Evolutionary conservation across 2,329 filamentous ascomycete genomes (phyloP).

Genomic region (Aspergillus amoenus): DNA sequence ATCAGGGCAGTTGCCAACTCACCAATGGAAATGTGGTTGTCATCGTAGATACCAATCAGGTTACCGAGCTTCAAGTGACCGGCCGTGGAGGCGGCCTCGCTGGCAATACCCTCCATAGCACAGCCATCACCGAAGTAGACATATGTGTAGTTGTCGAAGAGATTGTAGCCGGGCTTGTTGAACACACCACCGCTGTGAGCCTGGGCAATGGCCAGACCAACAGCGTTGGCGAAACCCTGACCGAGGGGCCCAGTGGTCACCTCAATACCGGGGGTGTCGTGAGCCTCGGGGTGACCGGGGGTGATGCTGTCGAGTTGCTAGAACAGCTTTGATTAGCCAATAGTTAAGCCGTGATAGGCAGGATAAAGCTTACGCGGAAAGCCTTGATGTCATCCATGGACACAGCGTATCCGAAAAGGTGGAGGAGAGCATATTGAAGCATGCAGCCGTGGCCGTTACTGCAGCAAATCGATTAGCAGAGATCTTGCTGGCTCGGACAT

Average conservation of each 20-base stretch:
- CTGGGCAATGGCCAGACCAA: conserved; percentile 96
- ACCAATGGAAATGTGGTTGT: conserved; percentile 93
- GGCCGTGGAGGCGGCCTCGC: conserved; percentile 86
- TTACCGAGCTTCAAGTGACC: conserved; percentile 98
- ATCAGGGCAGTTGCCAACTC: conserved; percentile 25
- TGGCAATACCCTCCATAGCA: conserved; percentile 96
- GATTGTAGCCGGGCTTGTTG: conserved; percentile 92
- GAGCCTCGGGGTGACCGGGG: conserved; percentile 92
- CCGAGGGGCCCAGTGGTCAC: conserved; percentile 97
- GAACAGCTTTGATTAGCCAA: conserved; percentile 2
- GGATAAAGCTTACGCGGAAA: conserved; percentile 75
- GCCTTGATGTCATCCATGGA: conserved; percentile 88
- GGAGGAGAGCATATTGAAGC: conserved; percentile 97
- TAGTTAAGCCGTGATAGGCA: not conserved
- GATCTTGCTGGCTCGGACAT: not conserved
- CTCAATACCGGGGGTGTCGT: conserved; percentile 95
- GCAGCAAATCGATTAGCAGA: conserved; percentile 17
- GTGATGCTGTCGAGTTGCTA: conserved; percentile 76
- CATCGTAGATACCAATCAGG: conserved; percentile 94
- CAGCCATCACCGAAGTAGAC: conserved; percentile 96
- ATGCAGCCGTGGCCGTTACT: conserved; percentile 99
- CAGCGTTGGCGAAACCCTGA: conserved; percentile 95
- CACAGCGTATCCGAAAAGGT: conserved; percentile 89
- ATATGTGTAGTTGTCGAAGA: conserved; percentile 97
- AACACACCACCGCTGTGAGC: conserved; percentile 85